Percentiles rank a stretch among this genome's conserved stretches.
Conservation (phyloP, 805 yeast species). For the Teunomyces barrocoloradensis region DNA sequence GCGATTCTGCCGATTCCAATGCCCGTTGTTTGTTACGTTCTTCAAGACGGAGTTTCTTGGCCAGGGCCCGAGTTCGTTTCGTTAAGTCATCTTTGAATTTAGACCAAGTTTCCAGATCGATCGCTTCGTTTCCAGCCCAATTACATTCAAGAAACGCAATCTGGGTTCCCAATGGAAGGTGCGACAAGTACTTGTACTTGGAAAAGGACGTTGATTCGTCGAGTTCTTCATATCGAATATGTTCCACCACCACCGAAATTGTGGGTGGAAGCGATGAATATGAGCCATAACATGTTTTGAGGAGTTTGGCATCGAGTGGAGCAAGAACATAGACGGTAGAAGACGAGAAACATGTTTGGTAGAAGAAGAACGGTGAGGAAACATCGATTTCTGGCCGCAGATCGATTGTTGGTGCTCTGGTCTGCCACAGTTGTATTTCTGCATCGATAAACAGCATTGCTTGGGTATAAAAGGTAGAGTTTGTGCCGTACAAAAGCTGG, state of each 20-base stretch:
- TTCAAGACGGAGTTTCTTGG: conserved; percentile 52
- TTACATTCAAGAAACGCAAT: conserved; percentile 82
- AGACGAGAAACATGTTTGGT: conserved; percentile 73
- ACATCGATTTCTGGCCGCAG: no score
- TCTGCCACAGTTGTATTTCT: conserved; percentile 39
- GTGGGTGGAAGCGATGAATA: conserved; percentile 67
- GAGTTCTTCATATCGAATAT: conserved; percentile 62
- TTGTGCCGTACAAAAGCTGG: conserved; percentile 56
- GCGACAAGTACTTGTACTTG: conserved; percentile 71
- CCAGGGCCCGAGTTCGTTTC: conserved; percentile 52
- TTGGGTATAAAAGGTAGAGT: conserved; percentile 48
- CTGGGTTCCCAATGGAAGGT: conserved; percentile 82
- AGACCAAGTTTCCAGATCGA: conserved; percentile 35
- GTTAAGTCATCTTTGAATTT: conserved; percentile 53
- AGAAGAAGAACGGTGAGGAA: conserved; percentile 54
- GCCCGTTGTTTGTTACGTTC: conserved; percentile 59
- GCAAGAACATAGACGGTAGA: conserved; percentile 64
- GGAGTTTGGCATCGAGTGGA: conserved; percentile 73
- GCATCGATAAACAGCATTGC: conserved; percentile 57
- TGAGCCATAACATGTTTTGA: conserved; percentile 58
- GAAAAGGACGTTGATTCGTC: conserved; percentile 57
- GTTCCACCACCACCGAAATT: conserved; percentile 64
- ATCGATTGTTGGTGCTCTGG: conserved; percentile 10
- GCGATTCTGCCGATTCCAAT: conserved; percentile 55
- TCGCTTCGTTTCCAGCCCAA: conserved; percentile 52